A percentile compares a stretch with the other conserved stretches of the same genome.
Evolutionary conservation across 805 yeast species (phyloP).

Genomic region (Maudiozyma turicensis): DNA sequence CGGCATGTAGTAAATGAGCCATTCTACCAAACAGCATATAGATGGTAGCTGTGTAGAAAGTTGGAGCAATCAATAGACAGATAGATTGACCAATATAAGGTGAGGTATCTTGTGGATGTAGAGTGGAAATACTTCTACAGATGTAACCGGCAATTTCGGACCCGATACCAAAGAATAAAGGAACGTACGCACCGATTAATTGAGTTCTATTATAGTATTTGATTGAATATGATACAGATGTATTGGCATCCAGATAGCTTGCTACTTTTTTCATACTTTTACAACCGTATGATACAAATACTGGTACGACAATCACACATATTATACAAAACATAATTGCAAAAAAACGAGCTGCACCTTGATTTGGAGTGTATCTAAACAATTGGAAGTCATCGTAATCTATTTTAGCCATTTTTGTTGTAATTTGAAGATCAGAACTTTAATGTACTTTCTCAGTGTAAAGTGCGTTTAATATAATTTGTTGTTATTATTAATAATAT

Average conservation of each 20-base stretch:
- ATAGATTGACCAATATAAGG: conserved; percentile 23
- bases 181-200: conserved; percentile 4
- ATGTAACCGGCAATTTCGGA: conserved; percentile 23
- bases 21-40: conserved; percentile 27
- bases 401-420: background rate
- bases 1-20: conserved; percentile 11
- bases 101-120: conserved; percentile 3
- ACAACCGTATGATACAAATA: background rate
- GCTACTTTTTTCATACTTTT: conserved; percentile 1
- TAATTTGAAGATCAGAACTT: background rate
- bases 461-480: too few relatives aligned
- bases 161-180: background rate
- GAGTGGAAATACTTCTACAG: conserved; percentile 14
- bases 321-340: conserved; percentile 6
- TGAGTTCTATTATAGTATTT: conserved; percentile 1
- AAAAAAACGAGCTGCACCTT: conserved; percentile 10
- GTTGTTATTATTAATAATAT: too few relatives aligned
- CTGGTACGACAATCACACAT: background rate
- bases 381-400: conserved; percentile 2
- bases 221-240: background rate
- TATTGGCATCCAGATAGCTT: background rate
- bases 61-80: conserved; percentile 26
- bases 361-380: conserved; percentile 9
- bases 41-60: conserved; percentile 27
- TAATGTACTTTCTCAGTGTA: too few relatives aligned